These are phyloP conservation scores for Pyrus communis DNA, from an alignment of 306 rosid genomes.

Conservation along the genomic window DNA sequence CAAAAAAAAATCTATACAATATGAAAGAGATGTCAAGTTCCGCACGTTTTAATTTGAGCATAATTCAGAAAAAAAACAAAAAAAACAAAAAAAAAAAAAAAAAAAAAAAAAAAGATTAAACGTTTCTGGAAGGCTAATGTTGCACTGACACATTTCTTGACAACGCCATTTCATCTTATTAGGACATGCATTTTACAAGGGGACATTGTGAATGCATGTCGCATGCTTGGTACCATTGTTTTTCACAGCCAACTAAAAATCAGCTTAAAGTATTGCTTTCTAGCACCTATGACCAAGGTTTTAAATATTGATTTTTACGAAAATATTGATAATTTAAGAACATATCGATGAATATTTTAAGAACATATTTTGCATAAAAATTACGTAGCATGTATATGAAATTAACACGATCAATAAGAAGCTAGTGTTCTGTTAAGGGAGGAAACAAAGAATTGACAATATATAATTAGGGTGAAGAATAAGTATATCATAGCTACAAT, in stretches of 20 bases:
- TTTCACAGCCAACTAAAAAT: background rate
- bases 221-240: background rate
- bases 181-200: background rate
- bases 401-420: no score
- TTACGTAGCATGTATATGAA: no score
- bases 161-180: background rate
- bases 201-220: background rate
- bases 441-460: no score
- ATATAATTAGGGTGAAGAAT: no score
- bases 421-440: no score
- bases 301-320: no score
- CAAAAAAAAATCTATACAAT: background rate
- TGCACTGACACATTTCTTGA: background rate
- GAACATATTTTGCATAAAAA: no score
- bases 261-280: background rate
- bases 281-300: background rate
- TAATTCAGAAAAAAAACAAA: background rate
- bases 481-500: no score
- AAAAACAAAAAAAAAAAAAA: background rate
- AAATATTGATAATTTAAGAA: no score
- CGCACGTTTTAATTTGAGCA: background rate
- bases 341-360: no score
- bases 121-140: background rate
- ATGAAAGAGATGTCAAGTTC: background rate
- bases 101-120: background rate